Base-by-base conservation (phyloP, 1,139 yeast genomes). In the Groenewaldozyma auringiensis region DNA sequence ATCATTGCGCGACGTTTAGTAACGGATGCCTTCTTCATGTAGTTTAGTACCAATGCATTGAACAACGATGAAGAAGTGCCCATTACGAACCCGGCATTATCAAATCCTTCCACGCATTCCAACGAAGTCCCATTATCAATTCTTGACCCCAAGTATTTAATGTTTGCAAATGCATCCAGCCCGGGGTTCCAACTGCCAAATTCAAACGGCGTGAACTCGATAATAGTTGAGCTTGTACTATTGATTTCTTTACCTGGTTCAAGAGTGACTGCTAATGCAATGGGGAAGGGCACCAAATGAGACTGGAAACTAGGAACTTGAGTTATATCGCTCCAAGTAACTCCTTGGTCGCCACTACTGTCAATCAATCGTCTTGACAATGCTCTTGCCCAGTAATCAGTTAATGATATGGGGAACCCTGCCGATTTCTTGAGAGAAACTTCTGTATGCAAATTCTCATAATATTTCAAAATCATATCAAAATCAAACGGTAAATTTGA, bases 301-400 rank as follows among this genome's bases (percentile, higher is more conserved):
- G 73, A 69, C 38, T 63, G 58, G 66, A 85, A 85, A 21, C 49
- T 53, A 4, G 70, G 73, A 44, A 70, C 65, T 27, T 72, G 72
- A 60, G 75, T 72, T 41, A 84, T 63, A 41, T 79, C 77, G 8
- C 85, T 74, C 77, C 84, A 83, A 2, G 84, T 75, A 57, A 81
- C 68, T 4, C 76, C 80, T 1, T 76, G 80, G 47, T 84, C 86
- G 43, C 72, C 74, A 48, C 75, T 72, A 17, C 69, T 59, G 37
- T 69, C 67, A 48, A 85, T 79, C 61, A 81, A 78, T 61, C 83
- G 88, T 54, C 79, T 75, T 0, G 89, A 75, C 45, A 88, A 69
- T 1, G 87, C 82, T 59, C 95, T 72, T n/a, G 94, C 94, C 94
- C 94, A 86, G 45, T 83, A 74, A 67, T 86, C 95, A 11, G 94